Conservation (phyloP, 2,329 filamentous ascomycete species). For the Sporothrix mexicana region DNA sequence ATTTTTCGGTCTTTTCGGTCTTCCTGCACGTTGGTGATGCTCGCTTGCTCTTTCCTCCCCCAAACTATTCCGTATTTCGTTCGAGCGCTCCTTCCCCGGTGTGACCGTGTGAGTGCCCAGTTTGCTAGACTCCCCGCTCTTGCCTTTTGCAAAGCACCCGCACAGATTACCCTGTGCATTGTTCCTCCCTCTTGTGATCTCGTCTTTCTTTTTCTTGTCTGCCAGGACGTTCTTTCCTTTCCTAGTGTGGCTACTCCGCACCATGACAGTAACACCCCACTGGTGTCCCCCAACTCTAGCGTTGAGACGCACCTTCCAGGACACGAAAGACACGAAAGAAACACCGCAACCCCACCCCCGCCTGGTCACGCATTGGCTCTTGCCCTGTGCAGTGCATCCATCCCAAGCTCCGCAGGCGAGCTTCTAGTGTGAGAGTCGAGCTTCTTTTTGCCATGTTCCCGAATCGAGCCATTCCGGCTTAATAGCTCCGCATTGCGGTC, state of each 20-base stretch:
- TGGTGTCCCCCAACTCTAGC: slow-evolving; percentile 4
- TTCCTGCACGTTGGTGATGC: background rate
- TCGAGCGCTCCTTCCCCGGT: slow-evolving; percentile 11
- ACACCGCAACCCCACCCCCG: slow-evolving; percentile 15
- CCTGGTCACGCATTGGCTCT: background rate
- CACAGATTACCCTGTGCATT: background rate
- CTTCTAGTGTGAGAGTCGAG: background rate
- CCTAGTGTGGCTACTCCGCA: slow-evolving; percentile 23
- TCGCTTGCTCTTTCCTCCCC: background rate
- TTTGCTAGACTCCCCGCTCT: slow-evolving; percentile 9
- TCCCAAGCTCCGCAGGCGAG: background rate
- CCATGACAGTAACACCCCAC: background rate
- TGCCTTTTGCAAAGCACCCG: too few species aligned
- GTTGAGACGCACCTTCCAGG: slow-evolving; percentile 7
- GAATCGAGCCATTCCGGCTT: slow-evolving; percentile 30
- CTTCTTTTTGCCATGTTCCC: slow-evolving; percentile 21
- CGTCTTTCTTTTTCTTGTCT: background rate
- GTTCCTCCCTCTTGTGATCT: background rate
- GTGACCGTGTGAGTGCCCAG: background rate
- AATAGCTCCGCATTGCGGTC: slow-evolving; percentile 4
- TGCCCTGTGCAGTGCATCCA: slow-evolving; percentile 20
- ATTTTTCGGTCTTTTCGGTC: slow-evolving; percentile 16
- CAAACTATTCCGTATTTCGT: slow-evolving; percentile 13
- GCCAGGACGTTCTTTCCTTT: background rate
- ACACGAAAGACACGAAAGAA: background rate